Evolutionary conservation across 495 filamentous ascomycete genomes (phyloP).

Genomic region (Clohesyomyces aquaticus): DNA sequence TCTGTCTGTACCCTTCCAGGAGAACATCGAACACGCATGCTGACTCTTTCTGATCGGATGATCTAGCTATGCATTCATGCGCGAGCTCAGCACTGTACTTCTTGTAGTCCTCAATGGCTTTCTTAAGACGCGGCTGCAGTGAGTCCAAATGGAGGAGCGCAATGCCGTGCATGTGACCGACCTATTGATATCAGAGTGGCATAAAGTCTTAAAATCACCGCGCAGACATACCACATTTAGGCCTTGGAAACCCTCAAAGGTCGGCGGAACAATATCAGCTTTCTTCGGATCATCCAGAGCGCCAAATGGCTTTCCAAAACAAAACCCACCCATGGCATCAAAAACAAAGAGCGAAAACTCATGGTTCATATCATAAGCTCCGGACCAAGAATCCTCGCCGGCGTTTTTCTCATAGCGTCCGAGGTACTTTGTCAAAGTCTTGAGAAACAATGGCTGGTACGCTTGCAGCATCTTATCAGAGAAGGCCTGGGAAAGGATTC

Average conservation of each 20-base stretch:
- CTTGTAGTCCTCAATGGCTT: not conserved
- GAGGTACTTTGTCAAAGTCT: not conserved
- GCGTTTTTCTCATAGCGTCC: not conserved
- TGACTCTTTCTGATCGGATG: not conserved
- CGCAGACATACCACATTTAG: not conserved
- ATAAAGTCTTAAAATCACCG: not conserved
- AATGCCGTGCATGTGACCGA: constrained; percentile 3
- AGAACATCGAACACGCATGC: constrained; percentile 4
- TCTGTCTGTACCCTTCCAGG: not conserved
- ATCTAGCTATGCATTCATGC: not conserved
- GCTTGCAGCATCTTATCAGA: not conserved
- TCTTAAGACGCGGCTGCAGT: not conserved
- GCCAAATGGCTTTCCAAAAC: constrained; percentile 7
- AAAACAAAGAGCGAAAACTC: not conserved
- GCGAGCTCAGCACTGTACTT: not conserved
- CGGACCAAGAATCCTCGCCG: not conserved
- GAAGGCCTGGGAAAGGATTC: not conserved
- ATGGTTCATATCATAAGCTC: not conserved
- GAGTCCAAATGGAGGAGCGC: not conserved
- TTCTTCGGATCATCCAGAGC: not conserved
- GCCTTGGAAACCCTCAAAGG: constrained; percentile 1
- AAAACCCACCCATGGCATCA: constrained; percentile 10
- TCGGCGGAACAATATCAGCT: not conserved
- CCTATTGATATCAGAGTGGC: not conserved
- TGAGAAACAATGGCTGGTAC: not conserved